These are phyloP conservation scores for Zygoascus ofunaensis DNA, from an alignment of 805 yeast genomes.

Conservation along the genomic window DNA sequence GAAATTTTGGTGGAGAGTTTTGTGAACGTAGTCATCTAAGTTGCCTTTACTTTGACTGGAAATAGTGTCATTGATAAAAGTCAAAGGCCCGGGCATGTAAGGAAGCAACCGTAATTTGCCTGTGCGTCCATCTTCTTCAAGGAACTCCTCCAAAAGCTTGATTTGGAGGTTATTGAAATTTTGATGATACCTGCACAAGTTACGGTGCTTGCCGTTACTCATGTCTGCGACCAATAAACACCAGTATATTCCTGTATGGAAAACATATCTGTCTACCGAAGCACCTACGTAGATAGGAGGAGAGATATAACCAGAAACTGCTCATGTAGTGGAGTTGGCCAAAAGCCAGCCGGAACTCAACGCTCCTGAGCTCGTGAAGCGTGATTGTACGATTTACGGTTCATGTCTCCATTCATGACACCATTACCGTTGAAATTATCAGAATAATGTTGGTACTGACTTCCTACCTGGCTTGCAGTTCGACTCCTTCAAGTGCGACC, in stretches of 20 bases:
- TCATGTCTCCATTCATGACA: too few species aligned
- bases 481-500: too few species aligned
- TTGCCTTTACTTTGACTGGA: slow-evolving; percentile 47
- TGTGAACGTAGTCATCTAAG: slow-evolving; percentile 47
- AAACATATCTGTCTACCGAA: slow-evolving; percentile 67
- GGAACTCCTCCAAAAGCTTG: slow-evolving; percentile 69
- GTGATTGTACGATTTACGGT: slow-evolving; percentile 12
- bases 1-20: too few species aligned
- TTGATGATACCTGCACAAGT: slow-evolving; percentile 81
- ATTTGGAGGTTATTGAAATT: slow-evolving; percentile 94
- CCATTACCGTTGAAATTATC: neutral
- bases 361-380: slow-evolving; percentile 10
- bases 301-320: too few species aligned
- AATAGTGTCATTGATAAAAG: slow-evolving; percentile 75
- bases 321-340: neutral
- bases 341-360: neutral
- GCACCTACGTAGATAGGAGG: slow-evolving; percentile 32
- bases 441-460: neutral
- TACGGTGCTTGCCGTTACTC: slow-evolving; percentile 58
- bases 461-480: neutral
- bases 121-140: slow-evolving; percentile 84
- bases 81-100: slow-evolving; percentile 91
- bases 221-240: slow-evolving; percentile 62
- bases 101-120: slow-evolving; percentile 77
- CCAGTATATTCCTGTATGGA: slow-evolving; percentile 84